Conservation (phyloP, 352 stramenopile species). For the Aphanomyces invadans region DNA sequence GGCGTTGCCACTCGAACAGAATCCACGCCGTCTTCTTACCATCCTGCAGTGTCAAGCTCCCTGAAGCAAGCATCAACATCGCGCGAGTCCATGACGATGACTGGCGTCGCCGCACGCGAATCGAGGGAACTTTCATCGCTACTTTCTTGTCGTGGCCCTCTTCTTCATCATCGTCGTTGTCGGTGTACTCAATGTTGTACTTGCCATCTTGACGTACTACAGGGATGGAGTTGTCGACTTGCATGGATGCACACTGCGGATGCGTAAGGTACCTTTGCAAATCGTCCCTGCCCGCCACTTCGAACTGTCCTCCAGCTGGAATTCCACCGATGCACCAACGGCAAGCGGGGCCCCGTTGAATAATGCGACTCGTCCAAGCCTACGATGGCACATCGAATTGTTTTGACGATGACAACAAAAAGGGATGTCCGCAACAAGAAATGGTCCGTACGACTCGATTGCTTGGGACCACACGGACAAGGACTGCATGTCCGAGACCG, state of each 20-base stretch:
- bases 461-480: background rate
- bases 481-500: background rate
- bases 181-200: conserved; percentile 6
- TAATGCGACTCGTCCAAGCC: background rate
- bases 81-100: background rate
- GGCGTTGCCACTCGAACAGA: too few species aligned
- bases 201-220: conserved; percentile 8
- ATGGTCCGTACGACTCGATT: background rate
- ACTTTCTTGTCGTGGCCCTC: conserved; percentile 1
- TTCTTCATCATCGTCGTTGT: background rate
- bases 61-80: background rate
- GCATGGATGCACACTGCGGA: too few species aligned
- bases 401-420: too few species aligned
- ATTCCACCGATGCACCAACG: background rate
- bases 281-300: background rate
- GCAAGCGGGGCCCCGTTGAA: background rate
- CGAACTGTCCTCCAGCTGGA: background rate
- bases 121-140: background rate
- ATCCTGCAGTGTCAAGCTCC: background rate
- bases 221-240: too few species aligned
- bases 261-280: background rate
- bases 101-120: background rate
- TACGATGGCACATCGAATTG: background rate
- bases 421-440: background rate
- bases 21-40: too few species aligned